Base-by-base conservation (phyloP, 108 stramenopile species). In the Cyclotella atomus region DNA sequence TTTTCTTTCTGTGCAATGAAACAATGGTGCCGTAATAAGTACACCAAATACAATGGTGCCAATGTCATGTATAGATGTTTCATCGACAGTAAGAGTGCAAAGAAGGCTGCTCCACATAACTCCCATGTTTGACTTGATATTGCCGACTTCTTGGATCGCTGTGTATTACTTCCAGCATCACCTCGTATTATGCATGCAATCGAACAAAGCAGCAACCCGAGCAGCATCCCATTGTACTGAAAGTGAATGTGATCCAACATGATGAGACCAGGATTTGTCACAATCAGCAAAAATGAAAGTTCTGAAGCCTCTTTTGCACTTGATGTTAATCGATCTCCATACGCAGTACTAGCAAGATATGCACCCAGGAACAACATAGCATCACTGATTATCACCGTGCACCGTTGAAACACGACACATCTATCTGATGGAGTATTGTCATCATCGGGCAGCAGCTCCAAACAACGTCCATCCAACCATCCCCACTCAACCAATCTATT, bases 161-260 rank as follows among this genome's bases (percentile, higher is more conserved):
- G 12, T 50, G 16, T 38, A 25, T 56, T 45, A 14, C 4, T 34
- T 28, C 21, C 32, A n/a, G 75, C 65, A 41, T 63, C 47, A 1
- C 86, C 89, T 49, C 74, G 61, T 52, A 85, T 55, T 52, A 95
- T 73, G 68, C 67, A 89, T 10, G 71, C 91, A 54, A 97, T 46
- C 10, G 91, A 94, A 34, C 83, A 69, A 43, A 97, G 66, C 30
- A 97, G 82, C 57, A 98, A 46, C 24, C 97, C 97, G 20, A 98
- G 66, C 20, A 99, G 62, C 82, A 95, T 85, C 0, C 97, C 97
- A 60, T 99, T 99, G 88, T 99, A 99, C 64, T 97, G 96, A 77
- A 98, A 97, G 70, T 97, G 96, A 14, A 98, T 83, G 79, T 95
- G 94, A 76, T 99, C 98, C 44, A 98, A 67, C 87, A 97, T 80